A percentile compares a stretch with the other conserved stretches of the same genome.
Evolutionary conservation across 768 basidiomycete species (phyloP).

Genomic region (Trametes villosa): DNA sequence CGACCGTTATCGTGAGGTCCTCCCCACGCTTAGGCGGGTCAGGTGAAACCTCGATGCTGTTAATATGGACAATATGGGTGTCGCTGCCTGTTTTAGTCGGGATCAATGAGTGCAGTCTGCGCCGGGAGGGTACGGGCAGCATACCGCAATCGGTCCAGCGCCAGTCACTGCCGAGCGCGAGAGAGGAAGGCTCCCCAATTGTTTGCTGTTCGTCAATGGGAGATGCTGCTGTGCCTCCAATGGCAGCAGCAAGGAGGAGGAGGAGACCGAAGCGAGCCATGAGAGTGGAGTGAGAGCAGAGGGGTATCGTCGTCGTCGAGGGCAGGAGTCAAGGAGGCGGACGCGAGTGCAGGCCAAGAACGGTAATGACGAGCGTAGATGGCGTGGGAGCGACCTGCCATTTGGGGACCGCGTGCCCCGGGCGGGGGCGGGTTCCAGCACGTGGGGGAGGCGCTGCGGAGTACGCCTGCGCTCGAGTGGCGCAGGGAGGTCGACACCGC

Average conservation of each 20-base stretch:
- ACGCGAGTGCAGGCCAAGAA: constrained; percentile 5
- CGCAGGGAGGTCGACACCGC: constrained; percentile 1
- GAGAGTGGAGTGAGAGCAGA: background rate
- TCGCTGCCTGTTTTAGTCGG: constrained; percentile 43
- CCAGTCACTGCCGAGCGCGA: constrained; percentile 29
- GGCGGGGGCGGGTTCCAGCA: background rate
- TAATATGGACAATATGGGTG: constrained; percentile 58
- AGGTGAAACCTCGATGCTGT: constrained; percentile 75
- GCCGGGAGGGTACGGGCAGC: constrained; percentile 30
- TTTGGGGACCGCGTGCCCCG: background rate
- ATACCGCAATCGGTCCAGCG: constrained; percentile 74
- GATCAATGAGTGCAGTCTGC: constrained; percentile 13
- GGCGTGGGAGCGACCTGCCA: constrained; percentile 18
- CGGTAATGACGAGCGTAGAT: constrained; percentile 17
- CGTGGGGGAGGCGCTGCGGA: background rate
- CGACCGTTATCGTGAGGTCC: constrained; percentile 84
- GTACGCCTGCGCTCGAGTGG: background rate
- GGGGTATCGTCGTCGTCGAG: constrained; percentile 21
- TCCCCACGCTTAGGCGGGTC: constrained; percentile 91
- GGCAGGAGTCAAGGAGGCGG: constrained; percentile 15
- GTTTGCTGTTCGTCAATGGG: constrained; percentile 36
- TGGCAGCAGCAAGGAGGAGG: constrained; percentile 30
- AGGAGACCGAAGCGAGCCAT: constrained; percentile 34
- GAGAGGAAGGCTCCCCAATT: constrained; percentile 20
- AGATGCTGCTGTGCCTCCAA: constrained; percentile 32